Evolutionary conservation across 1,139 yeast genomes (phyloP).

Genomic region (Scheffersomyces parashehatae): DNA sequence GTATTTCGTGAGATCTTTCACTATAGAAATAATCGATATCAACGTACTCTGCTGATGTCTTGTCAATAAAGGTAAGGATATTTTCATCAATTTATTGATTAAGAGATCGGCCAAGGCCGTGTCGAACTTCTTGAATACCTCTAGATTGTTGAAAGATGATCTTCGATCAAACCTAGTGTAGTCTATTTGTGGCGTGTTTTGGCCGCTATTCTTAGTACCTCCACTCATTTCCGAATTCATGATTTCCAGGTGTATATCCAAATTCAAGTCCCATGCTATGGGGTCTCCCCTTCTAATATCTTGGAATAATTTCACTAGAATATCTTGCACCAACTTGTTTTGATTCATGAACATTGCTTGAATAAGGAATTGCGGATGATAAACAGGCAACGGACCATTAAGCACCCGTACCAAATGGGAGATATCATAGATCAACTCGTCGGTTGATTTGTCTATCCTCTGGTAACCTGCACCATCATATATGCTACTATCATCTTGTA

Average conservation of each 20-base stretch:
- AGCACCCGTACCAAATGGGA: conserved; percentile 68
- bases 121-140: conserved; percentile 42
- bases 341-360: conserved; percentile 74
- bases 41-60: conserved; percentile 91
- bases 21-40: conserved; percentile 64
- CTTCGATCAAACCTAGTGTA: neutral
- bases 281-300: conserved; percentile 42
- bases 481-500: conserved; percentile 20
- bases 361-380: conserved; percentile 87
- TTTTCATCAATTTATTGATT: conserved; percentile 59
- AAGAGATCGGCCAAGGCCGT: conserved; percentile 49
- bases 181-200: conserved; percentile 5
- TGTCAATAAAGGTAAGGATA: conserved; percentile 76
- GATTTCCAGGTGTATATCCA: conserved; percentile 24
- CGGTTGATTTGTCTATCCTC: conserved; percentile 9
- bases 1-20: conserved; percentile 52
- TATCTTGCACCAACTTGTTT: conserved; percentile 53
- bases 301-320: conserved; percentile 55
- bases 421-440: conserved; percentile 25
- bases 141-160: conserved; percentile 11
- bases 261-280: conserved; percentile 38
- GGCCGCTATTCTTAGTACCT: conserved; percentile 3
- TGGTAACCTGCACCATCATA: conserved; percentile 37
- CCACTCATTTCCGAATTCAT: conserved; percentile 3
- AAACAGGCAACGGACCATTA: conserved; percentile 87